These are phyloP conservation scores for Calocera viscosa DNA, from an alignment of 768 basidiomycete genomes.

Conservation along the genomic window DNA sequence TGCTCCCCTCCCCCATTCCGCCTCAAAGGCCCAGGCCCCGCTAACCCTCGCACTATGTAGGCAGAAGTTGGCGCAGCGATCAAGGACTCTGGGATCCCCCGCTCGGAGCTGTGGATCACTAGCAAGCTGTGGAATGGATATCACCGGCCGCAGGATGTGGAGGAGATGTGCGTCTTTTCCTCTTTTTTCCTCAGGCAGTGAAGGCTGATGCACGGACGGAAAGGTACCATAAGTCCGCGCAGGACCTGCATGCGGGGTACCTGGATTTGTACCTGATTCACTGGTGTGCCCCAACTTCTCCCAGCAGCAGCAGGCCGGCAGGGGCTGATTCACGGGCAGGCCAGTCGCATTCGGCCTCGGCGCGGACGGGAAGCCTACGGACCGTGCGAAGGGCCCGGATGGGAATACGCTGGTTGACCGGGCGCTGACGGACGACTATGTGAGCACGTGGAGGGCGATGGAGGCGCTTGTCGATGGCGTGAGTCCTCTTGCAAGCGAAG, in stretches of 20 bases:
- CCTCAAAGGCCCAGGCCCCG: not conserved
- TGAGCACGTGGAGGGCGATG: slow-evolving; percentile 69
- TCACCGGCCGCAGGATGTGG: slow-evolving; percentile 62
- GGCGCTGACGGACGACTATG: slow-evolving; percentile 53
- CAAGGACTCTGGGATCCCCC: slow-evolving; percentile 44
- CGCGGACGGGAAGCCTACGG: slow-evolving; percentile 25
- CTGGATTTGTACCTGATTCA: slow-evolving; percentile 74
- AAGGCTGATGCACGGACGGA: slow-evolving; percentile 40
- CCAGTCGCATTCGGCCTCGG: slow-evolving; percentile 35
- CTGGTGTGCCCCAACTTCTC: slow-evolving; percentile 34
- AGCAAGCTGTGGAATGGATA: slow-evolving; percentile 61
- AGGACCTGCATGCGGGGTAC: slow-evolving; percentile 35
- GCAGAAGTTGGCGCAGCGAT: slow-evolving; percentile 54
- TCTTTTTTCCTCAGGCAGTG: slow-evolving; percentile 39
- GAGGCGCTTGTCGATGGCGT: slow-evolving; percentile 67
- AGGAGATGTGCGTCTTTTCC: slow-evolving; percentile 22
- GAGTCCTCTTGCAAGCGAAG: slow-evolving; percentile 17
- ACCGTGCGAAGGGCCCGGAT: not conserved
- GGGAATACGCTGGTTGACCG: slow-evolving; percentile 28
- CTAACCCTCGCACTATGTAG: slow-evolving; percentile 21
- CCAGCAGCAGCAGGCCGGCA: too few relatives aligned
- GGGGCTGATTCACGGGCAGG: too few relatives aligned
- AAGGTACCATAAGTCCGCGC: not conserved
- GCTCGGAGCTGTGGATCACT: slow-evolving; percentile 56
- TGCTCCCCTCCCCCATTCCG: not conserved